phyloP scores from a whole-genome alignment of 78 protist genomes.

The Dictyostelium discoideum region dicty_2.7 NC_007088.5:515501-516000 shows the following conservation, averaged over 20 bases:
- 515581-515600: neutral
- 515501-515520: neutral
- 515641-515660: neutral
- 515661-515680: slow-evolving; percentile 3
- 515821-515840: neutral
- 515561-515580: neutral
- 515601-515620: slow-evolving; percentile 50
- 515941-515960: neutral
- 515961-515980: neutral
- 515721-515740: slow-evolving; percentile 15
- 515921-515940: neutral
- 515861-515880: neutral
- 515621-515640: neutral
- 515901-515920: neutral
- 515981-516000: neutral
- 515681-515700: slow-evolving; percentile 13
- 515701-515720: slow-evolving; percentile 51
- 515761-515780: slow-evolving; percentile 2
- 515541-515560: neutral
- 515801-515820: neutral
- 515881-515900: neutral
- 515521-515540: neutral
- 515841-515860: neutral
- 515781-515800: slow-evolving; percentile 16
- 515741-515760: neutral